phyloP scores from a whole-genome alignment of 2,329 filamentous ascomycete species.

The Furcasterigmium sp. region DNA sequence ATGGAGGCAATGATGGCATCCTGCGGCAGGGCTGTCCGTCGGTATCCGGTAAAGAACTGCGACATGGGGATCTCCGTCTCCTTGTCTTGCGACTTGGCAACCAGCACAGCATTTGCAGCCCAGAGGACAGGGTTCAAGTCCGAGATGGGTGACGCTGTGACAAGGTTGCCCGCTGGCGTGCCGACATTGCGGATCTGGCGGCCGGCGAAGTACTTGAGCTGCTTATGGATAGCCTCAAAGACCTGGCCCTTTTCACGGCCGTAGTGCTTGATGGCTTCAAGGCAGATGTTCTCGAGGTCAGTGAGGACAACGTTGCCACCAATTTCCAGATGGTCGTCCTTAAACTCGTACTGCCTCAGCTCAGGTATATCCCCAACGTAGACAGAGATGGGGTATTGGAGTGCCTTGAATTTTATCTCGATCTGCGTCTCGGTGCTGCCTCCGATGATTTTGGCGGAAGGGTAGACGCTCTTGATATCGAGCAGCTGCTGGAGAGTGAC shows the following conservation, averaged over 20 bases:
- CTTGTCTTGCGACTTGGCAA: slow-evolving; percentile 70
- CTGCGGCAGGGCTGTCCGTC: slow-evolving; percentile 72
- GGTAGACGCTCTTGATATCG: slow-evolving; percentile 82
- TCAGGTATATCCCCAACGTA: slow-evolving; percentile 93
- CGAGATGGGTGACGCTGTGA: slow-evolving; percentile 91
- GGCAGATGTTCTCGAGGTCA: slow-evolving; percentile 80
- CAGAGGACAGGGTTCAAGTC: slow-evolving; percentile 94
- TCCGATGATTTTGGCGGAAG: slow-evolving; percentile 87
- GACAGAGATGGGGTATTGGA: slow-evolving; percentile 84
- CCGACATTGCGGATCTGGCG: slow-evolving; percentile 97
- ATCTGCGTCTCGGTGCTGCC: slow-evolving; percentile 98
- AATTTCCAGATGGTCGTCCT: slow-evolving; percentile 79
- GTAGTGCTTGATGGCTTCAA: slow-evolving; percentile 74
- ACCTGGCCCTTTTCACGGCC: slow-evolving; percentile 68
- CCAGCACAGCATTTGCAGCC: slow-evolving; percentile 73
- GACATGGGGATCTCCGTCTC: slow-evolving; percentile 87
- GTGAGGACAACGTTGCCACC: slow-evolving; percentile 91
- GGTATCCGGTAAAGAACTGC: slow-evolving; percentile 88
- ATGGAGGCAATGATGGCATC: slow-evolving; percentile 84
- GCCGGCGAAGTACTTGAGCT: slow-evolving; percentile 91
- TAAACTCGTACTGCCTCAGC: slow-evolving; percentile 73
- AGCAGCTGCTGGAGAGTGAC: slow-evolving; percentile 81
- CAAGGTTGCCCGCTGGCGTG: slow-evolving; percentile 89
- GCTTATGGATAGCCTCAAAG: slow-evolving; percentile 87
- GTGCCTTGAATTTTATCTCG: slow-evolving; percentile 95